Evolutionary conservation across 2,329 filamentous ascomycete species (phyloP).

Genomic region (Trichoderma simmonsii): DNA sequence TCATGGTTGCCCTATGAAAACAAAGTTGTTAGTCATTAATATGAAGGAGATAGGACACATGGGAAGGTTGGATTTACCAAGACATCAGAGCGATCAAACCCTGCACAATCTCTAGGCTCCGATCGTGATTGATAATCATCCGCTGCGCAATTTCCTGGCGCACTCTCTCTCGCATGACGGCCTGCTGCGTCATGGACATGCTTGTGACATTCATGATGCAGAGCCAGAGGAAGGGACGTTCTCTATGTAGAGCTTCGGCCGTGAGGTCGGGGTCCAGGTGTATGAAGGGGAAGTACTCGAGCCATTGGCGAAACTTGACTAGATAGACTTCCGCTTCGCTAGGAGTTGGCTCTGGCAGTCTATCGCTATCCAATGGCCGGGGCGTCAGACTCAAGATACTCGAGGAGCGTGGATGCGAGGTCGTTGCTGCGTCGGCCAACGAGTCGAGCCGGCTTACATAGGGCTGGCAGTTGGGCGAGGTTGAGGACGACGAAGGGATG

Average conservation of each 20-base stretch:
- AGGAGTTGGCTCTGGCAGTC: conserved; percentile 31
- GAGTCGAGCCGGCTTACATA: conserved; percentile 36
- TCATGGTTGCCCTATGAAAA: conserved; percentile 37
- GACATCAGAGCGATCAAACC: conserved; percentile 45
- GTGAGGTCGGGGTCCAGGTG: conserved; percentile 38
- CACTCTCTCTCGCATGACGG: conserved; percentile 38
- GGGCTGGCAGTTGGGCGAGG: conserved; percentile 8
- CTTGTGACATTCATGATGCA: conserved; percentile 47
- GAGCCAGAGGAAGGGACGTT: conserved; percentile 49
- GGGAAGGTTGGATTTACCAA: conserved; percentile 37
- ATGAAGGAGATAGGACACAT: neutral
- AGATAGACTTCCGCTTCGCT: conserved; percentile 41
- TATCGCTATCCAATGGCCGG: conserved; percentile 20
- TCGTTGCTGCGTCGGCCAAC: conserved; percentile 36
- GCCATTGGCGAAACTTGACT: conserved; percentile 40
- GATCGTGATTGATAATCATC: conserved; percentile 47
- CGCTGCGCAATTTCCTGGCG: conserved; percentile 45
- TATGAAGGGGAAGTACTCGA: conserved; percentile 45
- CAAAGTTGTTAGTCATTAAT: neutral
- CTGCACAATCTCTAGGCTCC: conserved; percentile 50
- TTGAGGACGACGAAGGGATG: neutral
- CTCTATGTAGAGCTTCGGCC: conserved; percentile 37
- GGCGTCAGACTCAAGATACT: neutral
- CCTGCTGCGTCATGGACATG: conserved; percentile 40
- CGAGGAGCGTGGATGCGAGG: conserved; percentile 22